A percentile compares a stretch with the other conserved stretches of the same genome.
phyloP scores from a whole-genome alignment of 1,284 basidiomycete genomes.

The Chalciporus piperatoides region DNA sequence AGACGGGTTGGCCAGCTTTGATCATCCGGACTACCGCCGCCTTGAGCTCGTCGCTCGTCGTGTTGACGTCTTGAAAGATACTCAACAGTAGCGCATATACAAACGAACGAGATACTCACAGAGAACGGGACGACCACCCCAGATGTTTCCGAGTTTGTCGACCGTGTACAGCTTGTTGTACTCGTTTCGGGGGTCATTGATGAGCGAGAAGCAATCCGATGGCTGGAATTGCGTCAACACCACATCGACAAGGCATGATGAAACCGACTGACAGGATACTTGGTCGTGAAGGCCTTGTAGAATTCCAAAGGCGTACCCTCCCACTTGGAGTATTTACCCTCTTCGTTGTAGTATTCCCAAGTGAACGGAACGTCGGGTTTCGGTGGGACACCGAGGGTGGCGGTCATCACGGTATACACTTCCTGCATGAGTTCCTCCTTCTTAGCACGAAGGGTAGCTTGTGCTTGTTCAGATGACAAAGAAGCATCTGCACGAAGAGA shows the following conservation, averaged over 20 bases:
- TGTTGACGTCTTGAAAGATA: slow-evolving; percentile 77
- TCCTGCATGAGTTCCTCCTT: slow-evolving; percentile 85
- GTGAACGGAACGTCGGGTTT: slow-evolving; percentile 66
- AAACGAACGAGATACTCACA: slow-evolving; percentile 48
- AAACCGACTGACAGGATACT: slow-evolving; percentile 49
- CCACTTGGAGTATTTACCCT: slow-evolving; percentile 76
- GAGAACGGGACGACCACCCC: slow-evolving; percentile 78
- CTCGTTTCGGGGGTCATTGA: slow-evolving; percentile 90
- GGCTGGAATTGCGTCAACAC: slow-evolving; percentile 36
- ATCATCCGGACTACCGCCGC: slow-evolving; percentile 77
- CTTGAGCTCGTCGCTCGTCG: slow-evolving; percentile 78
- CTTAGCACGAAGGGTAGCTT: slow-evolving; percentile 61
- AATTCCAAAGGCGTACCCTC: slow-evolving; percentile 80
- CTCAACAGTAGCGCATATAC: neutral
- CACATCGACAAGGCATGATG: slow-evolving; percentile 4
- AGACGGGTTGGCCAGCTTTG: slow-evolving; percentile 88
- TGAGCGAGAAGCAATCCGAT: slow-evolving; percentile 81
- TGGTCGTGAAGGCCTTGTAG: slow-evolving; percentile 60
- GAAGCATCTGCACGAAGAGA: slow-evolving; percentile 44
- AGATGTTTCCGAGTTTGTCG: slow-evolving; percentile 88
- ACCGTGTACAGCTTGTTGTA: slow-evolving; percentile 89
- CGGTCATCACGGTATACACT: slow-evolving; percentile 83
- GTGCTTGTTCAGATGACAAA: slow-evolving; percentile 43
- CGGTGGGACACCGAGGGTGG: slow-evolving; percentile 83
- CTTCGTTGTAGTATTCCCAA: slow-evolving; percentile 88